Base-by-base conservation (phyloP, 306 rosid genomes). In the Fragaria vesca region DNA sequence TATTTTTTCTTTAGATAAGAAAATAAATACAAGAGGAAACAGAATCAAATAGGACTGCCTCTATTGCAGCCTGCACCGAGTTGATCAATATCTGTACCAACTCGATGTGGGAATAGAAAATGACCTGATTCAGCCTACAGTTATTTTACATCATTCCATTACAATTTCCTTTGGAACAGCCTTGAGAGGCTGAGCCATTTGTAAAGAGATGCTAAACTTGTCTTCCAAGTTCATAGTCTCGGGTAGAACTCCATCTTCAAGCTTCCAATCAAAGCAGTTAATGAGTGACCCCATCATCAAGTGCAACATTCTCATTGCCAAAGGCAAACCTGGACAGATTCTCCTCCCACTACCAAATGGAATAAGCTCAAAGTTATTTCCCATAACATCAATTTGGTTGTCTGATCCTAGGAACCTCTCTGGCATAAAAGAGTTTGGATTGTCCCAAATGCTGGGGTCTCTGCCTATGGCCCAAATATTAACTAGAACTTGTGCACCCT, bases 291-390 rank as follows among this genome's bases (percentile, higher is more conserved):
- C 88, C 74, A 88, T 58, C 51, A 78, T 76, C 86, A 83, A 43
- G 60, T 78, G 81, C 74, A 86, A 8, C 81, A 86, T 84, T n/a
- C 86, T 45, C 43, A 18, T 63, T 0, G 86, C 90, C 81, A 87
- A 51, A 6, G 73, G 81, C 58, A 74, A 65, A 5, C 90, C 92
- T 8, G 87, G 87, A n/a, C 90, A 88, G 17, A 76, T 86, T 54
- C 88, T 69, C 15, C 88, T 40, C 20, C 85, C 88, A 4, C 76
- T 69, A 1, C 88, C 85, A 50, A 88, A 88, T 1, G 90, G 88
- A 30, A 69, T 17, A 2, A 88, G 75, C 87, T 84, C 83, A 80
- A 80, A 86, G 54, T 73, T 26, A 0, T 66, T 40, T 4, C 84
- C 84, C 21, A 16, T 57, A 3, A 50, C 42, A 43, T 84, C 84